Conservation (phyloP, 495 filamentous ascomycete genomes). For the Tuber melanosporum region DNA sequence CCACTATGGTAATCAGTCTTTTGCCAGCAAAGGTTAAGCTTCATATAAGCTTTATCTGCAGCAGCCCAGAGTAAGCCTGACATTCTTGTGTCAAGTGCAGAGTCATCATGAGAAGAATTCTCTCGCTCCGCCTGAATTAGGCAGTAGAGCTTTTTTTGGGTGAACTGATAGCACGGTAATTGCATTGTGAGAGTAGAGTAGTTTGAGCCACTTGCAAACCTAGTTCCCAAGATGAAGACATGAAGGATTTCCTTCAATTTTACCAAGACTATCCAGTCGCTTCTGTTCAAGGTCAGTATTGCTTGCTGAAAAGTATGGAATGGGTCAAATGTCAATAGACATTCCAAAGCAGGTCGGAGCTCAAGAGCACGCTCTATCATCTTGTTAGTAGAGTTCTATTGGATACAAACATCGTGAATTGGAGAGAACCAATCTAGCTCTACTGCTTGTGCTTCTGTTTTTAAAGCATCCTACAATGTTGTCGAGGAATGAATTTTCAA, state of each 20-base stretch:
- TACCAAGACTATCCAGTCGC: too few relatives aligned
- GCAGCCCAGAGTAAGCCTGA: neutral
- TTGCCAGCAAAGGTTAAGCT: neutral
- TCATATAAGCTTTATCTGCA: neutral
- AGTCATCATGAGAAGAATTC: neutral
- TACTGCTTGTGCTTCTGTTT: neutral
- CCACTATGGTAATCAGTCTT: too few relatives aligned
- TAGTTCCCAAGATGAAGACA: too few relatives aligned
- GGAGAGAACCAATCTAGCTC: neutral
- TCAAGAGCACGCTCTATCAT: too few relatives aligned
- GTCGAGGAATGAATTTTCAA: conserved; percentile 5
- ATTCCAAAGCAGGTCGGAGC: neutral
- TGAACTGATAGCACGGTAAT: neutral
- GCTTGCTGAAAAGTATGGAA: neutral
- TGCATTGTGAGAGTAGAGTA: conserved; percentile 2
- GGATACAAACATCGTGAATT: neutral
- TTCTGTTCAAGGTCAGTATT: too few relatives aligned
- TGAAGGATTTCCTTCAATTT: too few relatives aligned
- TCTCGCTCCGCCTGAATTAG: too few relatives aligned
- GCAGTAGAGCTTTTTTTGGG: too few relatives aligned
- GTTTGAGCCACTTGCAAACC: neutral
- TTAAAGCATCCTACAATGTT: neutral
- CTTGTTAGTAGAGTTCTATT: conserved; percentile 9
- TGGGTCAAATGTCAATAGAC: neutral
- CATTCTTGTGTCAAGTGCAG: neutral